These are phyloP conservation scores for Triticum aestivum DNA, from an alignment of 176 grass and related monocot species.

Conservation along the genomic window IWGSC_CS_RefSeq_v2.1 NC_057798.1:162827147-162827646, in stretches of 20 bases:
- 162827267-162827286: constrained; percentile 39
- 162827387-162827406: constrained; percentile 30
- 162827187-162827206: not conserved
- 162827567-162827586: not conserved
- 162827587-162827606: not conserved
- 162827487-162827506: not conserved
- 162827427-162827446: constrained; percentile 29
- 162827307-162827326: constrained; percentile 41
- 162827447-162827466: not conserved
- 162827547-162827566: not conserved
- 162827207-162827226: not conserved
- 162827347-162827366: constrained; percentile 24
- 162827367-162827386: constrained; percentile 15
- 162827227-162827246: constrained; percentile 30
- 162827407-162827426: constrained; percentile 25
- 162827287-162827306: constrained; percentile 23
- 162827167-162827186: not conserved
- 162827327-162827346: not conserved
- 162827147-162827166: constrained; percentile 43
- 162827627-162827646: not conserved
- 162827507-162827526: not conserved
- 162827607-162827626: constrained; percentile 24
- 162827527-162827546: not conserved
- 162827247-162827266: constrained; percentile 31
- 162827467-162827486: constrained; percentile 3